A percentile compares a stretch with the other conserved stretches of the same genome.
Conservation (phyloP, 345 rosid species). For the Hypericum androsaemum region DNA sequence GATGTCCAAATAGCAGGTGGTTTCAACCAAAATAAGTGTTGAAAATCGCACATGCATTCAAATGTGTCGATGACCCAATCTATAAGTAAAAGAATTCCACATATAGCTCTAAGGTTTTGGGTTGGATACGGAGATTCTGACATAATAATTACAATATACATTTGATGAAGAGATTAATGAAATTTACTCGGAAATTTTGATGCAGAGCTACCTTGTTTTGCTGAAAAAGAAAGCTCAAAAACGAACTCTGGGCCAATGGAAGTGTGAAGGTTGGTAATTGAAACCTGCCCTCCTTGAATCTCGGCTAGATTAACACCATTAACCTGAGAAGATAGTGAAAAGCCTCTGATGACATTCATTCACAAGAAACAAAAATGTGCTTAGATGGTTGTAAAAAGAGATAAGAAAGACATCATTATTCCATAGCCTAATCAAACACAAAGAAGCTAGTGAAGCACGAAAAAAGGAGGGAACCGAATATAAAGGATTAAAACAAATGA, state of each 20-base stretch:
- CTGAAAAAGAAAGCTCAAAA: conserved; percentile 36
- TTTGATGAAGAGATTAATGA: too few relatives aligned
- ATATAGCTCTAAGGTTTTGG: too few relatives aligned
- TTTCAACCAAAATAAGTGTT: too few relatives aligned
- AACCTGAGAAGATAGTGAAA: conserved; percentile 27
- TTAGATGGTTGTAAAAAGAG: neutral
- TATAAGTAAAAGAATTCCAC: too few relatives aligned
- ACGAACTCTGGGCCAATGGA: conserved; percentile 51
- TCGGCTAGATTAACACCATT: conserved; percentile 57
- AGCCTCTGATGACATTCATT: neutral
- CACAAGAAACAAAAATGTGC: conserved; percentile 1
- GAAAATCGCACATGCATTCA: too few relatives aligned
- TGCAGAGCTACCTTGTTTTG: conserved; percentile 8
- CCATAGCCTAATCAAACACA: too few relatives aligned
- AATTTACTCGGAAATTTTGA: conserved; percentile 13
- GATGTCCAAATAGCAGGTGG: too few relatives aligned
- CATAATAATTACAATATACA: too few relatives aligned
- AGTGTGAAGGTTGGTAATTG: conserved; percentile 51
- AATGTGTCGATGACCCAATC: too few relatives aligned
- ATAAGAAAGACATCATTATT: too few relatives aligned
- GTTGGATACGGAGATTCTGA: too few relatives aligned
- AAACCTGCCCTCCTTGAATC: conserved; percentile 50
- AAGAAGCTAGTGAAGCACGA: neutral
- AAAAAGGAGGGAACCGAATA: neutral
- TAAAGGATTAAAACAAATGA: neutral